phyloP scores from a whole-genome alignment of 2,329 filamentous ascomycete genomes.

The Aspergillus udagawae region DNA sequence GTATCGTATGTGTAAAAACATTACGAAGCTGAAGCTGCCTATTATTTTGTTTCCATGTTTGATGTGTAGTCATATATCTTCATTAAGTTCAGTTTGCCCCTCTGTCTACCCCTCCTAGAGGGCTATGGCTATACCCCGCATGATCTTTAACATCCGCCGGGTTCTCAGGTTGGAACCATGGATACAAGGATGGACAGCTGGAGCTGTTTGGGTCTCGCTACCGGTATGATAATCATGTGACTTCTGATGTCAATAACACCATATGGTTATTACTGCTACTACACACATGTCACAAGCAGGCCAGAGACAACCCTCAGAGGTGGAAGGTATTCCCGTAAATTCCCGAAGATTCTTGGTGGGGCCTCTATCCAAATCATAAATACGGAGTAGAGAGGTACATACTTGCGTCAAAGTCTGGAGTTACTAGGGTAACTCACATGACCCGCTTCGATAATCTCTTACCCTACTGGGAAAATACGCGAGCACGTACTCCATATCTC shows the following conservation, averaged over 20 bases:
- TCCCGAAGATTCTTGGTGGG: slow-evolving; percentile 12
- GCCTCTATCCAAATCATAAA: neutral
- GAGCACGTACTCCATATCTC: neutral
- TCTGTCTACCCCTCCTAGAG: neutral
- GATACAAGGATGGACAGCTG: neutral
- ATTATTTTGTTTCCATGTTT: neutral
- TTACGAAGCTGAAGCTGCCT: neutral
- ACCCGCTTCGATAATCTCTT: slow-evolving; percentile 5
- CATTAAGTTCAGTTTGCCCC: neutral
- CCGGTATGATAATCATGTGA: neutral
- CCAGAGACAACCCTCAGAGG: neutral
- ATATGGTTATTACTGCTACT: neutral
- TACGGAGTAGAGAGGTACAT: neutral
- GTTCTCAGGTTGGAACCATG: neutral
- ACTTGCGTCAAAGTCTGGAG: slow-evolving; percentile 7
- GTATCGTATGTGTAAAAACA: neutral
- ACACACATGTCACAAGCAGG: neutral
- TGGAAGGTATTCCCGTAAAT: slow-evolving; percentile 10
- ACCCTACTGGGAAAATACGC: neutral
- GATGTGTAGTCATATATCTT: no score
- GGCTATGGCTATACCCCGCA: neutral
- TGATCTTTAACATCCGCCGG: neutral
- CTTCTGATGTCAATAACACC: neutral
- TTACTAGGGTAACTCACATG: slow-evolving; percentile 20
- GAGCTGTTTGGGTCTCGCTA: neutral